Evolutionary conservation across 1,284 basidiomycete species (phyloP).

Genomic region (Erythrobasidium hasegawianum): DNA sequence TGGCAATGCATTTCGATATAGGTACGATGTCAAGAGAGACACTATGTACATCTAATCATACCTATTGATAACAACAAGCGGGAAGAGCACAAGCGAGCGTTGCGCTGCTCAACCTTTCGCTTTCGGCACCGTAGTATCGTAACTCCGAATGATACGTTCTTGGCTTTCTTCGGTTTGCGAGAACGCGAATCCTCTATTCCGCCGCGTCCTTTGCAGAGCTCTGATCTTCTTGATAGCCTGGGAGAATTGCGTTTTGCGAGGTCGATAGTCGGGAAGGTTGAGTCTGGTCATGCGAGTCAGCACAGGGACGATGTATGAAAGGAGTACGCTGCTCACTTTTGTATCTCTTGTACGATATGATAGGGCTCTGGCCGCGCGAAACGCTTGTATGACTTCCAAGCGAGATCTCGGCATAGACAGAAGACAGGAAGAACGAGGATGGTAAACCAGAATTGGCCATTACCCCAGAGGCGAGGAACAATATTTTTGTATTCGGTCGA

Average conservation of each 20-base stretch:
- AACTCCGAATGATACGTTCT: conserved; percentile 46
- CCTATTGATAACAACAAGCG: background rate
- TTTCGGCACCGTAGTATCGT: conserved; percentile 43
- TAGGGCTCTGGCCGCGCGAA: conserved; percentile 88
- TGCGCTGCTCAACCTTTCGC: conserved; percentile 4
- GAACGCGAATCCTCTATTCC: conserved; percentile 92
- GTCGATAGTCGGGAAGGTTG: conserved; percentile 94
- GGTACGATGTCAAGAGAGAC: background rate
- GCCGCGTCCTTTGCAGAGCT: conserved; percentile 87
- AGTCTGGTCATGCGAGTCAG: background rate
- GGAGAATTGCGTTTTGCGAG: conserved; percentile 82
- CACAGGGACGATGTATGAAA: background rate
- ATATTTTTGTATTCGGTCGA: conserved; percentile 86
- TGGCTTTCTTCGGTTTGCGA: conserved; percentile 60
- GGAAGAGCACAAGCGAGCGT: background rate
- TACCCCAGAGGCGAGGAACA: conserved; percentile 80
- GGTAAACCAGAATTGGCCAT: conserved; percentile 82
- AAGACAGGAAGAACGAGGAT: conserved; percentile 81
- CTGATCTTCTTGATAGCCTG: conserved; percentile 95
- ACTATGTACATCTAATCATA: no score
- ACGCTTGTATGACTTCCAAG: conserved; percentile 92
- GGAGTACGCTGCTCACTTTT: conserved; percentile 35
- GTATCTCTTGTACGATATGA: conserved; percentile 90
- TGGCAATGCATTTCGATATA: conserved; percentile 7
- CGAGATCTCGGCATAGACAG: conserved; percentile 85